A percentile compares a stretch with the other conserved stretches of the same genome.
These are phyloP conservation scores for Nyssa sinensis DNA, from an alignment of 148 eudicot species.

Conservation along the genomic window DNA sequence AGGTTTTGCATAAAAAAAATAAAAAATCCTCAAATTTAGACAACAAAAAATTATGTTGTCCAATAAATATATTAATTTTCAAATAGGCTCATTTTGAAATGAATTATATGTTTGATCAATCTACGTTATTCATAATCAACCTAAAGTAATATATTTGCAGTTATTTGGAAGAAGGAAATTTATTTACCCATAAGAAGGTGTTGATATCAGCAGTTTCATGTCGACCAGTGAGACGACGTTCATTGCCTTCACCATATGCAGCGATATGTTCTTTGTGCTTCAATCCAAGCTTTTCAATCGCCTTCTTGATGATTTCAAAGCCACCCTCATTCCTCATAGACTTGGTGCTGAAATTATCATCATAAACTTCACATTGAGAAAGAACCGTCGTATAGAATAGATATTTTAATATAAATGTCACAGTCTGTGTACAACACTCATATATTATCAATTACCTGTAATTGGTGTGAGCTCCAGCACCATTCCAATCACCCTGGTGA, in stretches of 20 bases:
- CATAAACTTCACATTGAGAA: background rate
- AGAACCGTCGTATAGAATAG: too few species aligned
- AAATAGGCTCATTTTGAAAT: background rate
- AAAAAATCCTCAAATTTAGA: too few species aligned
- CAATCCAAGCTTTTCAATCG: constrained; percentile 47
- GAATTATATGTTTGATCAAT: background rate
- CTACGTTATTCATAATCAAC: background rate
- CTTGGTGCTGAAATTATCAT: constrained; percentile 33
- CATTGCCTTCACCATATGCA: constrained; percentile 60
- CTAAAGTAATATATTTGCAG: too few species aligned
- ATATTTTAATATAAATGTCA: background rate
- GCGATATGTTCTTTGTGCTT: constrained; percentile 57
- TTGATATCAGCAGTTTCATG: constrained; percentile 56
- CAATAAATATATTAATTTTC: too few species aligned
- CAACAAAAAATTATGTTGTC: too few species aligned
- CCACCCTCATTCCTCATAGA: constrained; percentile 55
- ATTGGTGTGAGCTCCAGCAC: constrained; percentile 56
- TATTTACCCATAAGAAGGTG: constrained; percentile 49
- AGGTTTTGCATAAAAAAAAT: too few species aligned
- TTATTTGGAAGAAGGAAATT: background rate
- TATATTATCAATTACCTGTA: constrained; percentile 34
- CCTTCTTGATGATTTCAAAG: constrained; percentile 43
- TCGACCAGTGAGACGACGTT: constrained; percentile 57
- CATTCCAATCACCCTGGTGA: constrained; percentile 60
- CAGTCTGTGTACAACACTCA: background rate